Evolutionary conservation across 2,329 filamentous ascomycete genomes (phyloP).

Genomic region (Davidsoniella neocaledoniae): DNA sequence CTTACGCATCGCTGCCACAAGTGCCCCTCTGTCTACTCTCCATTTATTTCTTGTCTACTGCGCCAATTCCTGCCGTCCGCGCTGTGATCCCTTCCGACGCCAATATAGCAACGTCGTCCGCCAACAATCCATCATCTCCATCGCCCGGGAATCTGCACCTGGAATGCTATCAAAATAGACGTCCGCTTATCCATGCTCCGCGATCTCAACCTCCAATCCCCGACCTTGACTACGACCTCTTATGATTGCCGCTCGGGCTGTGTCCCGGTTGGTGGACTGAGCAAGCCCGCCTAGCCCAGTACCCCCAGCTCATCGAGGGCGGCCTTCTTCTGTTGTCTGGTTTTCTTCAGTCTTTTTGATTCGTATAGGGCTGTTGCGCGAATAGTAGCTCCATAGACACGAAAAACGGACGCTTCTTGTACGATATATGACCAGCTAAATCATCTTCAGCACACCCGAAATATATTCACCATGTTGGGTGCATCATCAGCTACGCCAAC

Average conservation of each 20-base stretch:
- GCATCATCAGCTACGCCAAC: constrained; percentile 33
- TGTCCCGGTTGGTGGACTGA: constrained; percentile 13
- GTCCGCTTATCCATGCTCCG: background rate
- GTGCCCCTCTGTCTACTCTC: too few species aligned
- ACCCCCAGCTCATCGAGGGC: background rate
- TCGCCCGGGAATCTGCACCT: too few species aligned
- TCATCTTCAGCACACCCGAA: background rate
- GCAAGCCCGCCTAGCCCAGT: background rate
- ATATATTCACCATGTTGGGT: constrained; percentile 29
- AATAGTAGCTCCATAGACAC: background rate
- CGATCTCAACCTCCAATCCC: background rate
- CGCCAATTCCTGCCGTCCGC: too few species aligned
- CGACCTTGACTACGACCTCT: constrained; percentile 5
- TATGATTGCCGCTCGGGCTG: constrained; percentile 13
- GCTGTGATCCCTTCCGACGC: too few species aligned
- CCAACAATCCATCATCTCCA: background rate
- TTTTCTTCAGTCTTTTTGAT: background rate
- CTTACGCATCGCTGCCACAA: too few species aligned
- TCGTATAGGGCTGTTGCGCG: background rate
- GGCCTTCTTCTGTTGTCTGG: background rate
- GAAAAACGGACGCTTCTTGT: too few species aligned
- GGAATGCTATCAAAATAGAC: background rate
- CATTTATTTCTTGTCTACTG: too few species aligned
- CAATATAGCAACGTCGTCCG: background rate
- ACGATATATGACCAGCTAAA: background rate